Evolutionary conservation across 1,139 yeast genomes (phyloP), one percentile per base, ranked within the genome.

Genomic region (Geotrichum siamense): DNA sequence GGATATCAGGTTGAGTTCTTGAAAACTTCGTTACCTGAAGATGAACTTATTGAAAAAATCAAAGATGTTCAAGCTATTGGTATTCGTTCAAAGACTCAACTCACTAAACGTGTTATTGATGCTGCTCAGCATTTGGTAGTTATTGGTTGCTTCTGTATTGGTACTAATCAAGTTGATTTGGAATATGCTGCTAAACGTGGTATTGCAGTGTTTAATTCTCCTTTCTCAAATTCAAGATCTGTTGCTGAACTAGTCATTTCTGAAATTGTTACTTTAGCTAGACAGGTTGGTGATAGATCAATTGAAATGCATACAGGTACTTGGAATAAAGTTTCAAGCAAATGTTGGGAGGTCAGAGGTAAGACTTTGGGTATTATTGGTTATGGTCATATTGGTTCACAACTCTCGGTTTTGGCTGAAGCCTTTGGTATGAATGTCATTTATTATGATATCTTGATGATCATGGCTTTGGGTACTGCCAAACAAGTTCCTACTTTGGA

Each of bases 261-360:
- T 54, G 96, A 91, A 70, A 79, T 91, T 60, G 86, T 91, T 62
- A 73, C 94, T 41, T 75, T 91, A 59, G 95, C 98, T 27, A 83
- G 99, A 72, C 98, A 91, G 71, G 71, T 91, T 53, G 96, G 97
- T 59, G 98, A 91, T 67, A 81, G 99, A 69, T 85, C 96, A 35
- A 82, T 84, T 55, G 99, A 91, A 71, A 66, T 91, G 74, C 98
- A 91, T 71, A 78, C 94, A 43, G 97, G 97, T 53, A 82, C 94
- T 52, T 91, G 99, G 99, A 91, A 93, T 72, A 91, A 91, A 71
- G 97, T 89, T 55, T 75, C 86, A 59, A 75, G 87, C 56, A 87
- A 78, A 67, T 91, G 99, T 71, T 91, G 98, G 98, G 99, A 91
- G 71, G 89, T 93, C 57, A 83, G 99, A 70, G 98, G 99, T 56